Evolutionary conservation across 2,329 filamentous ascomycete species (phyloP).

Genomic region (Colletotrichum godetiae): DNA sequence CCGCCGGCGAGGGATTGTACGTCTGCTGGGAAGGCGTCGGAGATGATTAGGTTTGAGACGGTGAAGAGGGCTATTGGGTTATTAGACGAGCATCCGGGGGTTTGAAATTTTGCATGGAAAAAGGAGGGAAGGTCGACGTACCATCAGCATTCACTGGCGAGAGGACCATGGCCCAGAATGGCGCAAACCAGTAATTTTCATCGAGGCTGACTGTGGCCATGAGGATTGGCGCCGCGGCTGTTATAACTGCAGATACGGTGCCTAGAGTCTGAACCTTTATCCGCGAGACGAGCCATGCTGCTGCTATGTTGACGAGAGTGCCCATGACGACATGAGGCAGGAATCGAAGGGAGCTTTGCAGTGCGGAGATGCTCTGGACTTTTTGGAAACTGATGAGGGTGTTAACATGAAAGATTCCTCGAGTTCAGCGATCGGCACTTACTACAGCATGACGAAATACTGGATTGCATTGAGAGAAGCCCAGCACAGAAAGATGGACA

Average conservation of each 20-base stretch:
- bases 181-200: slow-evolving; percentile 62
- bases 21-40: slow-evolving; percentile 63
- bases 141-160: slow-evolving; percentile 57
- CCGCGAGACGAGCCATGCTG: slow-evolving; percentile 53
- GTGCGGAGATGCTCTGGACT: slow-evolving; percentile 55
- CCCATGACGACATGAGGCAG: slow-evolving; percentile 59
- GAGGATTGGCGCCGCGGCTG: slow-evolving; percentile 59
- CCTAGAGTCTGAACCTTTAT: slow-evolving; percentile 51
- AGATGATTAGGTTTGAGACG: slow-evolving; percentile 64
- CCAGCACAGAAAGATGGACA: slow-evolving; percentile 59
- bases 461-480: slow-evolving; percentile 60
- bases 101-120: not conserved
- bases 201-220: slow-evolving; percentile 63
- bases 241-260: slow-evolving; percentile 54
- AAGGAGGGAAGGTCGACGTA: slow-evolving; percentile 24
- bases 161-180: slow-evolving; percentile 56
- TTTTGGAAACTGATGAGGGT: slow-evolving; percentile 56
- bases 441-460: slow-evolving; percentile 61
- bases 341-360: slow-evolving; percentile 60
- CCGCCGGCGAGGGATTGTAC: slow-evolving; percentile 69
- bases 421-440: slow-evolving; percentile 35
- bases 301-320: slow-evolving; percentile 52
- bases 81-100: not conserved
- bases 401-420: slow-evolving; percentile 18
- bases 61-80: slow-evolving; percentile 61